phyloP scores from a whole-genome alignment of 352 stramenopile genomes.

The Globisporangium recalcitrans region DNA sequence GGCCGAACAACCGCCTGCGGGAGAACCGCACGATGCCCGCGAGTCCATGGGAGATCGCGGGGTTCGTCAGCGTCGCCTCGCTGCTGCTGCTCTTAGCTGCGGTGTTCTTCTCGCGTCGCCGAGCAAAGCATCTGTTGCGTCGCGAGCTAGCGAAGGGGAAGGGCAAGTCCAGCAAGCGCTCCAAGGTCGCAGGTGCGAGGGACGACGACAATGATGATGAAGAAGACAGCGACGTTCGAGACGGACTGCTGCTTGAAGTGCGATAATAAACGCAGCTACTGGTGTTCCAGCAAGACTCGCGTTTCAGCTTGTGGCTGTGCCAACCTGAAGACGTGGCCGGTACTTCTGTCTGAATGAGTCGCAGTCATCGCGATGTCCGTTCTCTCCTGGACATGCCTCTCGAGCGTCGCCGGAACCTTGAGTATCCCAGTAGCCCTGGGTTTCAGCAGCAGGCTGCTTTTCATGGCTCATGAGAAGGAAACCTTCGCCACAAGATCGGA shows the following conservation, averaged over 20 bases:
- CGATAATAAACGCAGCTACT: neutral
- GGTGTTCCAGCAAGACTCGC: too few species aligned
- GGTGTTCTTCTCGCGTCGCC: slow-evolving; percentile 5
- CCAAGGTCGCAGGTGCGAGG: neutral
- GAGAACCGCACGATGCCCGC: slow-evolving; percentile 13
- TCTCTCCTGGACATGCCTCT: too few species aligned
- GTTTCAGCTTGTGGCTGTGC: too few species aligned
- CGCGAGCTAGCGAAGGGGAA: neutral
- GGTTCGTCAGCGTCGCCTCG: neutral
- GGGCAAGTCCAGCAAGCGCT: neutral
- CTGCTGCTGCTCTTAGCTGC: slow-evolving; percentile 11
- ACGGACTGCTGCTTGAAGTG: neutral
- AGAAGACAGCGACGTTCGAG: neutral
- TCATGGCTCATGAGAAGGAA: too few species aligned
- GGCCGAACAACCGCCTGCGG: slow-evolving; percentile 31
- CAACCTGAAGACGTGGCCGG: too few species aligned
- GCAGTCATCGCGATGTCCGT: too few species aligned
- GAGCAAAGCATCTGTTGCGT: neutral
- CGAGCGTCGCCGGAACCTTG: too few species aligned
- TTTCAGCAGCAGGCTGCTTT: too few species aligned
- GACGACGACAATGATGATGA: neutral
- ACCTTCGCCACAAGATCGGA: too few species aligned
- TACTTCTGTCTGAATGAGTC: too few species aligned
- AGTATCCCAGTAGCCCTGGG: too few species aligned
- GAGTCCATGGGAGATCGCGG: slow-evolving; percentile 6